Conservation (phyloP, 2,329 filamentous ascomycete genomes). For the Scytalidium lignicola region DNA sequence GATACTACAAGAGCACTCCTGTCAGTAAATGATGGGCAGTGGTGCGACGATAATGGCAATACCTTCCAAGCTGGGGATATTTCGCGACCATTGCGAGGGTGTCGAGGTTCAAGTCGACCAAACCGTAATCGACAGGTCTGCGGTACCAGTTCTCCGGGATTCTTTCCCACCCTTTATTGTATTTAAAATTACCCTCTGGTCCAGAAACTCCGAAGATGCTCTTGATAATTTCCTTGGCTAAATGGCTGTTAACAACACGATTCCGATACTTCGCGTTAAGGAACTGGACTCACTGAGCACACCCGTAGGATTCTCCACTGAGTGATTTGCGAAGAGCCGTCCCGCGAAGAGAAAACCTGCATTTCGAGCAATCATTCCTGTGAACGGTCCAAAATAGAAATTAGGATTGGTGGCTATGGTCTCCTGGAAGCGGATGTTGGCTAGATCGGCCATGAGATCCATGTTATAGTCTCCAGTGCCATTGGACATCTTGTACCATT, state of each 20-base stretch:
- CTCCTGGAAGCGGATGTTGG: slow-evolving; percentile 37
- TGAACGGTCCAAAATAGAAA: slow-evolving; percentile 48
- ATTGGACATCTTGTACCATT: slow-evolving; percentile 31
- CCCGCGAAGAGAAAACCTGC: slow-evolving; percentile 26
- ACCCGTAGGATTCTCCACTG: slow-evolving; percentile 23
- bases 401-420: slow-evolving; percentile 43
- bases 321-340: slow-evolving; percentile 27
- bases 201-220: slow-evolving; percentile 4
- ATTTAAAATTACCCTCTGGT: slow-evolving; percentile 4
- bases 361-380: slow-evolving; percentile 33
- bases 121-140: slow-evolving; percentile 29
- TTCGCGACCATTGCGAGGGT: slow-evolving; percentile 31
- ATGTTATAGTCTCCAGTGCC: slow-evolving; percentile 21
- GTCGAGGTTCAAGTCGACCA: slow-evolving; percentile 37
- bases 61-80: slow-evolving; percentile 34
- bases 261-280: slow-evolving; percentile 32
- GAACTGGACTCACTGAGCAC: slow-evolving; percentile 13
- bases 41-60: not conserved
- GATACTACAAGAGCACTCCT: slow-evolving; percentile 17
- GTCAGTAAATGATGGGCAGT: not conserved
- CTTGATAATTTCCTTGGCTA: slow-evolving; percentile 18
- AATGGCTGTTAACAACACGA: slow-evolving; percentile 22
- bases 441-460: slow-evolving; percentile 12
- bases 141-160: slow-evolving; percentile 14
- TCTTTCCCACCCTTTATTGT: slow-evolving; percentile 5